phyloP scores from a whole-genome alignment of 495 filamentous ascomycete genomes.

The Aspergillus saccharolyticus region DNA sequence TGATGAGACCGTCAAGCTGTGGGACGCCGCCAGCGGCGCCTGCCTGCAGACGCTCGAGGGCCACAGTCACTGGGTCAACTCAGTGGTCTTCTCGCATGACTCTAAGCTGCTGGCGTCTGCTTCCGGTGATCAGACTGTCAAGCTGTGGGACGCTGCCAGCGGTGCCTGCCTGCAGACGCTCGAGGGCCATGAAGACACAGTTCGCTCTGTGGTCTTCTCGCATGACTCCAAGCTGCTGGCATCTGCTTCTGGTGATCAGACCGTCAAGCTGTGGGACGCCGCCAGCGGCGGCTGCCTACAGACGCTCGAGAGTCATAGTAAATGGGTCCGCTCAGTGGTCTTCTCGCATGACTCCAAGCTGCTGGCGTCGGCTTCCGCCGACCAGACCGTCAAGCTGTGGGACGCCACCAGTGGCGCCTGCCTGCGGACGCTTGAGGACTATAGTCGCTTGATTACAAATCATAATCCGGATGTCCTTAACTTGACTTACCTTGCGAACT shows the following conservation, averaged over 20 bases:
- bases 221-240: neutral
- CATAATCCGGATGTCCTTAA: neutral
- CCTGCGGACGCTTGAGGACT: neutral
- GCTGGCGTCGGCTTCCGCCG: conserved; percentile 12
- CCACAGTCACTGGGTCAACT: neutral
- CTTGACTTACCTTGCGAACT: neutral
- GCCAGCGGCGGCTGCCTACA: neutral
- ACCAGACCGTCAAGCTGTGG: conserved; percentile 18
- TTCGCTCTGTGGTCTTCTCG: conserved; percentile 1
- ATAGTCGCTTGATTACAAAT: neutral
- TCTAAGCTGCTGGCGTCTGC: neutral
- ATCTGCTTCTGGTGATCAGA: conserved; percentile 15
- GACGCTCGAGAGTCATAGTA: neutral
- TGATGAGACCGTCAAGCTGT: conserved; percentile 18
- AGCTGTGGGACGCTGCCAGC: conserved; percentile 3
- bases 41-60: neutral
- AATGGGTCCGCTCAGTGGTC: neutral
- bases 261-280: conserved; percentile 12
- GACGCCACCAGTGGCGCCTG: neutral
- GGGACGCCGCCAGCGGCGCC: neutral
- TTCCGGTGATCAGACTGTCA: conserved; percentile 14
- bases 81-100: neutral
- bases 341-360: neutral
- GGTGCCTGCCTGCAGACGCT: neutral
- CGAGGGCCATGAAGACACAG: neutral